Evolutionary conservation across 139 green algal genomes (phyloP).

Genomic region (Volvox africanus): DNA sequence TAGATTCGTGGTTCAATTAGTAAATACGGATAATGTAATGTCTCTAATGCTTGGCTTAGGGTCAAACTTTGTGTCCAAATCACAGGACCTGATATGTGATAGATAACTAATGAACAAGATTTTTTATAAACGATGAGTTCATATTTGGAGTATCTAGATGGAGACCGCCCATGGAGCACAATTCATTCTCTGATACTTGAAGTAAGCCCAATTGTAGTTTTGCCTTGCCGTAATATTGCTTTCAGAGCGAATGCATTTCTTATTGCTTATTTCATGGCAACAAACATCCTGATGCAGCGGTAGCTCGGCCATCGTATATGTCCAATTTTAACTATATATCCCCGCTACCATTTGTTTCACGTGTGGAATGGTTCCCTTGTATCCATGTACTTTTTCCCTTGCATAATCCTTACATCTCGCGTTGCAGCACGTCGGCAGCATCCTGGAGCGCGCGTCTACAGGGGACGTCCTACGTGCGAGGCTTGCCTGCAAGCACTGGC

Average conservation of each 20-base stretch:
- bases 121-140: too few relatives aligned
- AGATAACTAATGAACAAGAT: too few relatives aligned
- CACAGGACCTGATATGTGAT: too few relatives aligned
- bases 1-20: too few relatives aligned
- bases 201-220: not conserved
- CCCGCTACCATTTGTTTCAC: not conserved
- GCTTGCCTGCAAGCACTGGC: slow-evolving; percentile 36
- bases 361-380: not conserved
- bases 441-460: not conserved
- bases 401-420: not conserved
- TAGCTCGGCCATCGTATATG: not conserved
- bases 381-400: not conserved
- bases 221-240: not conserved
- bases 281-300: not conserved
- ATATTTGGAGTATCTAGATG: too few relatives aligned
- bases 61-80: too few relatives aligned
- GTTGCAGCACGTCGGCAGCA: not conserved
- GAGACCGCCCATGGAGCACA: not conserved
- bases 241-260: not conserved
- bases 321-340: not conserved
- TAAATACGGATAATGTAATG: too few relatives aligned
- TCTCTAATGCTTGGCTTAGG: too few relatives aligned
- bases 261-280: not conserved
- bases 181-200: not conserved
- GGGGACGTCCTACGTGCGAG: slow-evolving; percentile 1